These are phyloP conservation scores for Apiotrichum siamense DNA, from an alignment of 1,284 basidiomycete species.

Conservation along the genomic window DNA sequence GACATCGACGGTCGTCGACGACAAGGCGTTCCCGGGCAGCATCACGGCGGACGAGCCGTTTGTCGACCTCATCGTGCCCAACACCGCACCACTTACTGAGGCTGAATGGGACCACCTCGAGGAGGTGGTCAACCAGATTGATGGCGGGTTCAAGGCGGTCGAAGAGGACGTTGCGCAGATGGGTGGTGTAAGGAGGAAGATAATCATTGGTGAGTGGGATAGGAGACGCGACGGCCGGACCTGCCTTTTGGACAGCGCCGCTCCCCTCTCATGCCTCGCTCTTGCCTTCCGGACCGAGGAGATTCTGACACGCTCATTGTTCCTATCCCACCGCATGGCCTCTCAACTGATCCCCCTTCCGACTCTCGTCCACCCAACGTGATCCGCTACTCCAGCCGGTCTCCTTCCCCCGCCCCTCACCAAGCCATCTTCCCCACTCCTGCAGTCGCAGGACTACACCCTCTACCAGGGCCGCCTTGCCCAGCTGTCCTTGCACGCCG, in stretches of 20 bases:
- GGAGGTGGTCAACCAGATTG: slow-evolving; percentile 56
- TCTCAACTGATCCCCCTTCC: too few relatives aligned
- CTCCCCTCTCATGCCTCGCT: too few relatives aligned
- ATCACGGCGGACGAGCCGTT: not conserved
- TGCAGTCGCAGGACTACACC: slow-evolving; percentile 69
- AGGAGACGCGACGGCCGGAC: too few relatives aligned
- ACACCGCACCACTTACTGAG: slow-evolving; percentile 45
- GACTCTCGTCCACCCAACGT: not conserved
- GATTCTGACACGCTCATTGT: not conserved
- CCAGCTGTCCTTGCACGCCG: slow-evolving; percentile 69
- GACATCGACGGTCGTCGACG: not conserved
- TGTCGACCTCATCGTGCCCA: slow-evolving; percentile 40
- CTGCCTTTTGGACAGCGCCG: too few relatives aligned
- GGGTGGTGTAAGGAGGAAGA: slow-evolving; percentile 52
- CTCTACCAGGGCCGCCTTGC: slow-evolving; percentile 68
- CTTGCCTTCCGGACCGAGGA: too few relatives aligned
- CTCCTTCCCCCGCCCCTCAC: slow-evolving; percentile 77
- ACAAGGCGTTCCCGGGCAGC: not conserved
- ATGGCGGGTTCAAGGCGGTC: slow-evolving; percentile 25
- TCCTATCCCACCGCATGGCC: too few relatives aligned
- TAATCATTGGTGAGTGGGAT: slow-evolving; percentile 64
- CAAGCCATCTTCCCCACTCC: slow-evolving; percentile 61
- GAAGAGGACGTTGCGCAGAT: slow-evolving; percentile 6
- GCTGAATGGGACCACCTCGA: slow-evolving; percentile 64
- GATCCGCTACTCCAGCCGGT: slow-evolving; percentile 56